Conservation (phyloP, 148 eudicot genomes). For the Talinum fruticosum region DNA sequence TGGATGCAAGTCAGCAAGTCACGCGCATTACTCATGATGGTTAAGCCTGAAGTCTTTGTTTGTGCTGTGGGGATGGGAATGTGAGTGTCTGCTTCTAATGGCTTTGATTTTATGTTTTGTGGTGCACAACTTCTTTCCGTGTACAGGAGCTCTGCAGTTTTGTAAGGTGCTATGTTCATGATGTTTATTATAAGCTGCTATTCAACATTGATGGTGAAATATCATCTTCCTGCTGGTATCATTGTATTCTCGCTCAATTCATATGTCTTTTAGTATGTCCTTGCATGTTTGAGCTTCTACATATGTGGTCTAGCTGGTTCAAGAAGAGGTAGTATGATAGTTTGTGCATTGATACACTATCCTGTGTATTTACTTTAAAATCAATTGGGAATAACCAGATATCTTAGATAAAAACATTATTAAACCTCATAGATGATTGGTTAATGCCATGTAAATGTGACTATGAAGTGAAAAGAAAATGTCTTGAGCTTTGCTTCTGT, state of each 20-base stretch:
- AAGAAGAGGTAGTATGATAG: neutral
- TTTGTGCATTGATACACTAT: neutral
- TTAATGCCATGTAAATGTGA: neutral
- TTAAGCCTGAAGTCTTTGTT: constrained; percentile 39
- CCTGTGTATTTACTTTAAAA: neutral
- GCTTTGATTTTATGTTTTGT: neutral
- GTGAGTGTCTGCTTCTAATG: constrained; percentile 26
- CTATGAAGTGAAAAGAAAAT: neutral
- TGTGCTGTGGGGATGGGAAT: constrained; percentile 35
- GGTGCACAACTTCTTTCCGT: neutral
- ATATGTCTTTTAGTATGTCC: neutral
- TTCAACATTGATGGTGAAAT: neutral
- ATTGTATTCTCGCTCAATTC: neutral
- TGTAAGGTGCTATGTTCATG: neutral
- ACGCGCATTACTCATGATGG: constrained; percentile 32
- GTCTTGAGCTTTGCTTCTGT: neutral
- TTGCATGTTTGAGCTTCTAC: neutral
- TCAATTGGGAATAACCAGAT: neutral
- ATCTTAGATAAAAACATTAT: neutral
- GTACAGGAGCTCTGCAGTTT: neutral
- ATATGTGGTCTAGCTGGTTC: neutral
- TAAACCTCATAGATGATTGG: neutral
- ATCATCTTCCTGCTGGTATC: neutral
- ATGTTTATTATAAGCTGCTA: neutral
- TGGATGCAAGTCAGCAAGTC: constrained; percentile 53